Evolutionary conservation across 768 basidiomycete genomes (phyloP), one percentile per base, ranked within the genome.

Genomic region (Boletus fagicola): DNA sequence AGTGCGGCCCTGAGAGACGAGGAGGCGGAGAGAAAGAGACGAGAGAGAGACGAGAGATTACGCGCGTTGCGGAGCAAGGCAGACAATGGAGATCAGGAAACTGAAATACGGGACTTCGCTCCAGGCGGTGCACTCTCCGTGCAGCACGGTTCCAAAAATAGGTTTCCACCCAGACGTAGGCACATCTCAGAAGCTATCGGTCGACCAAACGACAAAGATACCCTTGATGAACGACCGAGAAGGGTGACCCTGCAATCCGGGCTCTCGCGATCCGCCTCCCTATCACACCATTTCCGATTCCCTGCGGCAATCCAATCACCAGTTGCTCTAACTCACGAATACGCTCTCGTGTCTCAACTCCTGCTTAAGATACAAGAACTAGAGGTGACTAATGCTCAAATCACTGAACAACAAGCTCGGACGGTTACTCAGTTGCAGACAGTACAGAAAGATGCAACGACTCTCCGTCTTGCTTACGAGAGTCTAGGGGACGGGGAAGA

Each of bases 351-450:
- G n/a, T 76, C 83, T 11, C 86, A 90, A 67, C 80, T 93, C 8
- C 72, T 92, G 43, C 66, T 74, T 16, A 93, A 93, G 73, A 88
- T 93, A 50, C 77, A 80, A 47, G 90, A 93, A 67, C 78, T 93
- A 1, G 89, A 93, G 65, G 80, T 84, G 39, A 82, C 88, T 3
- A 93, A 93, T 62, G 60, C 74, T 8, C 80, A 82, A 54, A 90
- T 93, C 42, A 75, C 83, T 22, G 74, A 78, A 54, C 83, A 88
- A 59, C 90, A 92, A 66, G 71, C 69, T 1, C 79, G 82, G 62
- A 90, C 90, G 0, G 72, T 79, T 6, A 75, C 75, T 39, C 83
- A 85, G 57, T 75, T 92, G 28, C 80, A 80, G n/a, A 80, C 80
- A 5, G 87, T 89, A 11, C 87, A 90, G 62, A 78, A 81, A 56